Conservation (phyloP, 139 green algal species). For the Chlorella sp. region DNA sequence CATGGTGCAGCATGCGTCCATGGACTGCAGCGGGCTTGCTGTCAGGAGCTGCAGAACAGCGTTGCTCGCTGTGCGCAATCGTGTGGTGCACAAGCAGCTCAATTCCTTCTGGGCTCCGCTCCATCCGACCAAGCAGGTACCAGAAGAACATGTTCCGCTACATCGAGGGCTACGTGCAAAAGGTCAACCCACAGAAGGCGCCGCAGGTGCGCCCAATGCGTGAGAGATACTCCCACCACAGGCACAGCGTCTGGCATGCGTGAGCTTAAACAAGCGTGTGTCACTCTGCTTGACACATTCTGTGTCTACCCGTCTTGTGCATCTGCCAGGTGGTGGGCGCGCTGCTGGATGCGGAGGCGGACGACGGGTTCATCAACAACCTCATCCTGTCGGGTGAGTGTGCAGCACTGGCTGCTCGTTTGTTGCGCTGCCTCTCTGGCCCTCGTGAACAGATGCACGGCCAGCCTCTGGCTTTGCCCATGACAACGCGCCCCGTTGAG, state of each 20-base stretch:
- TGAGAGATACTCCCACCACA: no score
- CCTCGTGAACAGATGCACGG: no score
- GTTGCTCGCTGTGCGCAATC: no score
- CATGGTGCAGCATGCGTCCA: no score
- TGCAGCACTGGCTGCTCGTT: no score
- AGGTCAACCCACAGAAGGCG: slow-evolving; percentile 76
- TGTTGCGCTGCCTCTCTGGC: no score
- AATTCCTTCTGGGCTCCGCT: no score
- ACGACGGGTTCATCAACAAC: slow-evolving; percentile 97
- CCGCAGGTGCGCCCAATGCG: slow-evolving; percentile 23
- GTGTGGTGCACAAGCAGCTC: no score
- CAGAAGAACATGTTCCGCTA: slow-evolving; percentile 93
- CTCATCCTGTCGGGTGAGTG: slow-evolving; percentile 89
- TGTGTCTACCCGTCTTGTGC: neutral
- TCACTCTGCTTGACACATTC: neutral
- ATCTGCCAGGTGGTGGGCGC: slow-evolving; percentile 88
- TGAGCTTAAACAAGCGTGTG: neutral
- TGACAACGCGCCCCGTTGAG: no score
- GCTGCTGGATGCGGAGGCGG: slow-evolving; percentile 95
- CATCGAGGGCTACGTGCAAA: slow-evolving; percentile 99
- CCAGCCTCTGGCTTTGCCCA: no score
- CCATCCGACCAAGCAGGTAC: slow-evolving; percentile 57
- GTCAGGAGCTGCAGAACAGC: neutral
- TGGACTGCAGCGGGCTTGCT: no score
- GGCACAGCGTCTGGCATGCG: no score